phyloP scores from a whole-genome alignment of 768 basidiomycete genomes.

The Coprinopsis sp. region DNA sequence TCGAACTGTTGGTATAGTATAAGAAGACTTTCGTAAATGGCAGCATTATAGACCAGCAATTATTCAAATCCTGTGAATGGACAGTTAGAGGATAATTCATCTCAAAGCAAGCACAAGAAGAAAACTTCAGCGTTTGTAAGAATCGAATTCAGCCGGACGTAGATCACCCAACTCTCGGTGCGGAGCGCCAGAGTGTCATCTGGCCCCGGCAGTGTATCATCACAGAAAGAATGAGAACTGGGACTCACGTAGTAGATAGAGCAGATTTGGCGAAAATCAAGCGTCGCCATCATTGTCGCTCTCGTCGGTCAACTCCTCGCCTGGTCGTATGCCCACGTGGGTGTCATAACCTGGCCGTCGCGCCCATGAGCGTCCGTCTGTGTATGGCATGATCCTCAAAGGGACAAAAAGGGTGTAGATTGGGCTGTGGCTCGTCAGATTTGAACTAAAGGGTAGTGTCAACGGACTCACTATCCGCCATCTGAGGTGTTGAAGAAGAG shows the following conservation, averaged over 20 bases:
- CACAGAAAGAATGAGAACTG: conserved; percentile 20
- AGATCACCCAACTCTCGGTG: conserved; percentile 55
- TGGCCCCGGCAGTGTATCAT: conserved; percentile 83
- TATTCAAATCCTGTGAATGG: too few species aligned
- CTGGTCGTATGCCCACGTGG: conserved; percentile 59
- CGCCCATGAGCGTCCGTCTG: conserved; percentile 81
- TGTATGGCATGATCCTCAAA: conserved; percentile 71
- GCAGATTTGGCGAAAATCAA: background rate
- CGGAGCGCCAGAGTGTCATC: conserved; percentile 58
- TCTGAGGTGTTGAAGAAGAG: conserved; percentile 86
- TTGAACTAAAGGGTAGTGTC: background rate
- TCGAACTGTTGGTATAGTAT: too few species aligned
- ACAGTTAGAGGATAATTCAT: too few species aligned
- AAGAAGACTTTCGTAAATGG: too few species aligned
- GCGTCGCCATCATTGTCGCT: conserved; percentile 44
- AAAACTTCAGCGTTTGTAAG: conserved; percentile 1
- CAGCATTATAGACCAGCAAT: too few species aligned
- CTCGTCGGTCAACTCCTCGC: conserved; percentile 89
- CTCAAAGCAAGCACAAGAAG: background rate
- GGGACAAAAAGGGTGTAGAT: conserved; percentile 79
- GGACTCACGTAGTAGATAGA: conserved; percentile 18
- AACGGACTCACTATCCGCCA: conserved; percentile 68
- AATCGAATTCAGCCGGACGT: conserved; percentile 46
- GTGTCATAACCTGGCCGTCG: conserved; percentile 58
- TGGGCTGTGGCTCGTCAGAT: conserved; percentile 43